Evolutionary conservation across 352 stramenopile species (phyloP).

Genomic region (Pythium apleroticum): DNA sequence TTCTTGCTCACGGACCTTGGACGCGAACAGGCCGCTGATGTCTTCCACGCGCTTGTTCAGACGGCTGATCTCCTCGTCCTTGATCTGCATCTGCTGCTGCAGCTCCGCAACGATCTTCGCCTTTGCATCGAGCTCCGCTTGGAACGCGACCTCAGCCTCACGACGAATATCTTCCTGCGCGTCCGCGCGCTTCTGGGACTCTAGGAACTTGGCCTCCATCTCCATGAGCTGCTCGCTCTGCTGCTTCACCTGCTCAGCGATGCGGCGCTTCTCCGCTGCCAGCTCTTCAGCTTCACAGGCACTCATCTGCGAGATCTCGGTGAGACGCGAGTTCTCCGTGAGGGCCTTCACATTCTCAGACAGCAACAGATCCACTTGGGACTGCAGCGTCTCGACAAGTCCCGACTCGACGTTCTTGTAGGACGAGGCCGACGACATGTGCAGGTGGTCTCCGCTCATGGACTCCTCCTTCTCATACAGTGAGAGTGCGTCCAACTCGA

Average conservation of each 20-base stretch:
- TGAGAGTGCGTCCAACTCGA: slow-evolving; percentile 27
- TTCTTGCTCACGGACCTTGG: slow-evolving; percentile 28
- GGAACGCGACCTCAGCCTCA: slow-evolving; percentile 50
- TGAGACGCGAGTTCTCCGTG: slow-evolving; percentile 49
- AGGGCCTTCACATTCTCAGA: slow-evolving; percentile 63
- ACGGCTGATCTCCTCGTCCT: slow-evolving; percentile 47
- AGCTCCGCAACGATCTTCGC: slow-evolving; percentile 37
- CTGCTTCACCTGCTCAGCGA: slow-evolving; percentile 21
- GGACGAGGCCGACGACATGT: slow-evolving; percentile 16
- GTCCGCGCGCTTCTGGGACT: slow-evolving; percentile 37
- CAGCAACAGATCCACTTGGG: slow-evolving; percentile 56
- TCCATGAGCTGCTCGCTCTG: slow-evolving; percentile 33
- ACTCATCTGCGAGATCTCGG: slow-evolving; percentile 38
- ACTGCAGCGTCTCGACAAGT: slow-evolving; percentile 48
- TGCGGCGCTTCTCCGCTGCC: slow-evolving; percentile 26
- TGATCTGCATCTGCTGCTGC: slow-evolving; percentile 39
- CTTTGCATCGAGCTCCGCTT: slow-evolving; percentile 36
- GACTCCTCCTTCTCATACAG: slow-evolving; percentile 25
- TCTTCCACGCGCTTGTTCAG: slow-evolving; percentile 41
- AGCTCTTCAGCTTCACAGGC: slow-evolving; percentile 31
- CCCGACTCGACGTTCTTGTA: slow-evolving; percentile 25
- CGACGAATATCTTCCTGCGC: slow-evolving; percentile 50
- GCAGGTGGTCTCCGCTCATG: background rate
- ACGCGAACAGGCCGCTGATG: slow-evolving; percentile 27
- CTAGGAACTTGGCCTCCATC: slow-evolving; percentile 36